Evolutionary conservation across 805 yeast genomes (phyloP), one percentile per base, ranked within the genome.

Genomic region (Ogataea paradorogensis): DNA sequence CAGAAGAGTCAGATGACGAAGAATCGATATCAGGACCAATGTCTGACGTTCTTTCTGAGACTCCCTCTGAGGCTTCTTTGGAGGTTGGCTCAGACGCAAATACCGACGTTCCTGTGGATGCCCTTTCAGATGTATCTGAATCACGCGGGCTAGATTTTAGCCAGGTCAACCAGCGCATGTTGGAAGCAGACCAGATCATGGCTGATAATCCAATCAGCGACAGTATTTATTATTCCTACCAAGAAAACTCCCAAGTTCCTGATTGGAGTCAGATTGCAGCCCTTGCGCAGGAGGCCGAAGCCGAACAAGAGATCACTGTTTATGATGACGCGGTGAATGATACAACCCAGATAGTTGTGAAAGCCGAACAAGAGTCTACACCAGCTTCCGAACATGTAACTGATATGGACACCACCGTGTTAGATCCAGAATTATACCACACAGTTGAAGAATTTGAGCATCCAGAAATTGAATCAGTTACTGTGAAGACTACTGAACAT

Each of bases 371-470:
- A 23, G 31, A 29, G 9, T 13, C 30, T 13, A 27, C 6, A 5
- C 14, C 5, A 27, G 10, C 5, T 25, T 7, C 27, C 14, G 14
- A 25, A 7, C 20, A 4, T 5, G 4, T 6, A 5, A 9, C 18
- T 3, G 15, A 27, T 25, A 7, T 14, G 14, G 30, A 33, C 6
- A 15, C 23, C 2, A 18, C 38, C 8, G 13, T 27, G 27, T 14
- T 33, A 4, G 34, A 36, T 13, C 32, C 34, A 3, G 40, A 30
- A 33, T 33, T 36, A 5, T 36, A 20, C 20, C 26, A 36, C 13
- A 36, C 40, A 1, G 34, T 30, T 40, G 43, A 35, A 16, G 45
- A 42, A 13, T 28, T 30, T 25, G 48, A 33, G 9, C 42, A 37
- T 14, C 40, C 36, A 20, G 42, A 46, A 20, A 14, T 23, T 10